Evolutionary conservation across 306 rosid genomes (phyloP).

Genomic region (Carpinus viminea): DNA sequence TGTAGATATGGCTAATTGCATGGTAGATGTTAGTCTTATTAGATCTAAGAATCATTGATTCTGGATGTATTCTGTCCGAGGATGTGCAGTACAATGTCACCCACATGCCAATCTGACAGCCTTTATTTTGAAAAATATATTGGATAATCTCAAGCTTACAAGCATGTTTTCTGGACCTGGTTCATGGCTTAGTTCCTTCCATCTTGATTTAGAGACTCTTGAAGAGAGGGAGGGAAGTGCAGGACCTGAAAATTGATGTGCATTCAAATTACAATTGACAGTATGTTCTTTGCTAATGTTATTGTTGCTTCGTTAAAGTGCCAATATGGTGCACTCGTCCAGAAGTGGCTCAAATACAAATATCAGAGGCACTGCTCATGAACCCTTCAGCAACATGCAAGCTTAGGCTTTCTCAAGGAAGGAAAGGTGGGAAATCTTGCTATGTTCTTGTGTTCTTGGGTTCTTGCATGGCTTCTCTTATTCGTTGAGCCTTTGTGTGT

Average conservation of each 20-base stretch:
- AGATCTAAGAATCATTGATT: conserved; percentile 1
- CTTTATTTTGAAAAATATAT: background rate
- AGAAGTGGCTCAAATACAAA: background rate
- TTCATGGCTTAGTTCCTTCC: background rate
- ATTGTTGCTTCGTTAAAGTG: too few relatives aligned
- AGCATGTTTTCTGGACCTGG: background rate
- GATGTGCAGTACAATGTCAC: background rate
- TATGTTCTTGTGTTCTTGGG: background rate
- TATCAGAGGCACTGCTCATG: background rate
- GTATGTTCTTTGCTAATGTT: background rate
- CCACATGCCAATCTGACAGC: background rate
- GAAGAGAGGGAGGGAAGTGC: background rate
- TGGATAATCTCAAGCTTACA: background rate
- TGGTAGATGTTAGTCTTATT: background rate
- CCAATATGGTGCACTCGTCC: too few relatives aligned
- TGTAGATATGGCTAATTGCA: conserved; percentile 46
- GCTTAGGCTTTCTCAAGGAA: background rate
- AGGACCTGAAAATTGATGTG: too few relatives aligned
- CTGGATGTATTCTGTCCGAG: background rate
- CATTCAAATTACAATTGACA: background rate
- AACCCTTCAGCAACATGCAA: background rate
- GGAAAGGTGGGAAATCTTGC: background rate
- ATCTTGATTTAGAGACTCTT: background rate
- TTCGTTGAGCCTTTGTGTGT: background rate
- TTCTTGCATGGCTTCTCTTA: background rate